Percentiles rank a stretch among this genome's conserved stretches.
Evolutionary conservation across 345 rosid genomes (phyloP).

Genomic region (Cardamine chenopodiifolia): DNA sequence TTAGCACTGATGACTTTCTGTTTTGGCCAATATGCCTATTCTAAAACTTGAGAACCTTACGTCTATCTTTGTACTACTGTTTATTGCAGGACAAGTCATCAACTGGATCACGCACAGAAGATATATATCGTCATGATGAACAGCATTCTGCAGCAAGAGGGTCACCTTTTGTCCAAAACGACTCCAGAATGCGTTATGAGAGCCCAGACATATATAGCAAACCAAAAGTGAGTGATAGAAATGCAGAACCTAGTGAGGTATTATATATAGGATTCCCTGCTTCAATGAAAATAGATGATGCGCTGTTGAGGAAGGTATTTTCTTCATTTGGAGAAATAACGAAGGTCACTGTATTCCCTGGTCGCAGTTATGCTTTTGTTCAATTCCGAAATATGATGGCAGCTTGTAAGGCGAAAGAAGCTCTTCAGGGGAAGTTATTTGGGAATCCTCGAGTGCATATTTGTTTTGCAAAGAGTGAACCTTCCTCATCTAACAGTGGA

Average conservation of each 20-base stretch:
- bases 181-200: conserved; percentile 57
- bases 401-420: conserved; percentile 89
- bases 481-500: conserved; percentile 62
- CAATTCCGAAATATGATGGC: conserved; percentile 60
- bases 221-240: conserved; percentile 61
- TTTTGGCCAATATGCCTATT: not conserved
- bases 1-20: not conserved
- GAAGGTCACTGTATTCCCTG: conserved; percentile 82
- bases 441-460: conserved; percentile 98
- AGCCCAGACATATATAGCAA: conserved; percentile 67
- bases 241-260: conserved; percentile 87
- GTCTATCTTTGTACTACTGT: conserved; percentile 52
- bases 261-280: conserved; percentile 95
- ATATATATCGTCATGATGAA: conserved; percentile 59
- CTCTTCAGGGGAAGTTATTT: conserved; percentile 89
- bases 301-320: conserved; percentile 72
- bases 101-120: conserved; percentile 57
- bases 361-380: conserved; percentile 97
- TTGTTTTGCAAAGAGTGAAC: conserved; percentile 84
- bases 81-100: conserved; percentile 81
- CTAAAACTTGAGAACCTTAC: conserved; percentile 11
- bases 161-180: conserved; percentile 67
- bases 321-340: conserved; percentile 89
- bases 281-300: conserved; percentile 76
- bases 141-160: conserved; percentile 54